phyloP scores from a whole-genome alignment of 805 yeast species.

The Phaffomyces opuntiae region DNA sequence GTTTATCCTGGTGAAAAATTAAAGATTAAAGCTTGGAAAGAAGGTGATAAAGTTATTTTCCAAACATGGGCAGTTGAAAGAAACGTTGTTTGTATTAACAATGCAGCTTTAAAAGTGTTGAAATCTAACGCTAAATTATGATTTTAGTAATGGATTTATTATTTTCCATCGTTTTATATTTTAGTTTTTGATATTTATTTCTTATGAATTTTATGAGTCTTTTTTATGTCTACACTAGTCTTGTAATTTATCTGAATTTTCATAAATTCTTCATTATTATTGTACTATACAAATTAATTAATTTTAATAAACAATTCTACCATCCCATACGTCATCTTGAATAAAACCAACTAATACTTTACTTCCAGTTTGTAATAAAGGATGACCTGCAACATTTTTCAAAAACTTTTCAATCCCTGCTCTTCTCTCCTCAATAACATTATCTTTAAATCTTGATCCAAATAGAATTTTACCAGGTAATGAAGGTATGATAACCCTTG shows the following conservation, averaged over 20 bases:
- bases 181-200: too few species aligned
- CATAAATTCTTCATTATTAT: not conserved
- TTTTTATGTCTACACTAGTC: not conserved
- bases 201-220: not conserved
- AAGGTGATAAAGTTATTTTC: slow-evolving; percentile 57
- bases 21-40: slow-evolving; percentile 78
- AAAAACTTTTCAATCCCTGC: slow-evolving; percentile 79
- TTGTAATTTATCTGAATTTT: too few species aligned
- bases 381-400: slow-evolving; percentile 82
- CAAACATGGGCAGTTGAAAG: slow-evolving; percentile 79
- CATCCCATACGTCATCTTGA: slow-evolving; percentile 80
- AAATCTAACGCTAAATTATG: slow-evolving; percentile 26
- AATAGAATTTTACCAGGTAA: slow-evolving; percentile 80
- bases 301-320: slow-evolving; percentile 10
- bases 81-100: slow-evolving; percentile 69
- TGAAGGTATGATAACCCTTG: slow-evolving; percentile 76
- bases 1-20: slow-evolving; percentile 94
- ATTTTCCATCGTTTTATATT: not conserved
- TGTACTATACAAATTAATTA: too few species aligned
- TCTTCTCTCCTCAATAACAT: slow-evolving; percentile 76
- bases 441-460: slow-evolving; percentile 69
- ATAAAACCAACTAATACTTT: slow-evolving; percentile 73
- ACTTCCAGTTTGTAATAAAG: slow-evolving; percentile 82
- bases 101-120: slow-evolving; percentile 71
- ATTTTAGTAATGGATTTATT: not conserved